A percentile compares a stretch with the other conserved stretches of the same genome.
phyloP scores from a whole-genome alignment of 2,329 filamentous ascomycete genomes.

The Coniosporium tulheliwenetii region DNA sequence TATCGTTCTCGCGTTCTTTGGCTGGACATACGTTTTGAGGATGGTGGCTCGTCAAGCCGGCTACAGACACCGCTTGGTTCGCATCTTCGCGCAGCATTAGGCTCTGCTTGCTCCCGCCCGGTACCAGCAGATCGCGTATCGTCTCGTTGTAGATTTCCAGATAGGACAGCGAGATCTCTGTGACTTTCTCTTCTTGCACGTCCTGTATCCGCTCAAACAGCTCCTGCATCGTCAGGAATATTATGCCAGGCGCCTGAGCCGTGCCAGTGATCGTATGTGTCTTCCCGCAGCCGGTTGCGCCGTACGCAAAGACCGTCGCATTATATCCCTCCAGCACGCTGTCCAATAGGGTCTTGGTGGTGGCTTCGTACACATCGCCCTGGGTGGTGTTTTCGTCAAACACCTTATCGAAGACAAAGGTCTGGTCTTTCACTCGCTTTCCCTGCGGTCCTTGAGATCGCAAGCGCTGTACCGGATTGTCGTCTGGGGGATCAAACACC shows the following conservation, averaged over 20 bases:
- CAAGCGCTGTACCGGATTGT: constrained; percentile 81
- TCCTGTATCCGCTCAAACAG: constrained; percentile 94
- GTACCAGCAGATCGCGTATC: constrained; percentile 85
- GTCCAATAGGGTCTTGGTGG: constrained; percentile 77
- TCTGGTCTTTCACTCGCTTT: constrained; percentile 92
- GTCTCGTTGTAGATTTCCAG: constrained; percentile 99
- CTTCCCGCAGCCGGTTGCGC: constrained; percentile 94
- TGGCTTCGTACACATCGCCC: constrained; percentile 86
- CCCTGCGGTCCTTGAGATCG: constrained; percentile 61
- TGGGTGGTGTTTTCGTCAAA: constrained; percentile 94
- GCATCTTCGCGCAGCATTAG: constrained; percentile 90
- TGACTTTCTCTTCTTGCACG: constrained; percentile 67
- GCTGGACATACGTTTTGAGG: constrained; percentile 55
- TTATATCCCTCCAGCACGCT: constrained; percentile 96
- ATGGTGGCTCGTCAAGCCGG: constrained; percentile 79
- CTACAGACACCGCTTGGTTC: constrained; percentile 81
- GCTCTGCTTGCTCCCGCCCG: constrained; percentile 64
- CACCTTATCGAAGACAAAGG: constrained; percentile 89
- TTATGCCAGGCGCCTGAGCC: constrained; percentile 83
- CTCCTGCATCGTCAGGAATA: constrained; percentile 98
- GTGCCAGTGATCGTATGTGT: constrained; percentile 93
- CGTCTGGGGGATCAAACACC: constrained; percentile 93
- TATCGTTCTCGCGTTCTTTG: too few relatives aligned
- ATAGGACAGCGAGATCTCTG: constrained; percentile 85
- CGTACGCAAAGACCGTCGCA: constrained; percentile 96